Base-by-base conservation (phyloP, 768 basidiomycete genomes). In the Melanogaster broomeanus region DNA sequence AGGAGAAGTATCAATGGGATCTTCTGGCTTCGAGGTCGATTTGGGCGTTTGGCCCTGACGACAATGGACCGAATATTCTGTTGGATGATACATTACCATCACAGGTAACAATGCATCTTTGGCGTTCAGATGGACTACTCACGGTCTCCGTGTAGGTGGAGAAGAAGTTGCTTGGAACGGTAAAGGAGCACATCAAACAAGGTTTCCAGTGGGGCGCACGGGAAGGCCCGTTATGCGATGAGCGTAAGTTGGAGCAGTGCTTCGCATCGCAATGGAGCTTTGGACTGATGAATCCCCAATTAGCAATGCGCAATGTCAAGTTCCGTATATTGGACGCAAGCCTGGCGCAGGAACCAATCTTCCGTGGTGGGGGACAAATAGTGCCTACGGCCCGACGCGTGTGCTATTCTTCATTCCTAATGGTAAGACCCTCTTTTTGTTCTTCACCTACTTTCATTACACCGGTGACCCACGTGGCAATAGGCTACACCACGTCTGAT, bases 171-270 rank as follows among this genome's bases (percentile, higher is more conserved):
- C 74, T 99, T 45, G 83, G 80, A 31, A 87, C 88, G 6, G 92
- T 98, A 49, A 95, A 85, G 72, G 96, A 98, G 58, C 88, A 93
- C 56, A 87, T 99, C 63, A 98, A 93, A 74, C 97, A 99, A 72
- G 97, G 97, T 31, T 99, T 99, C 85, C 97, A 97, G 65, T 98
- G 97, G 97, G 97, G 93, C 44, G 87, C 96, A 42, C 82, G 97
- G 44, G 97, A 99, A 76, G 97, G 97, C 7, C 97, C 97, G 34
- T 67, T 99, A 35, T 98, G 97, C 64, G 97, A 99, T 65, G 97
- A 99, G 72, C 97, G 96, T 98, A 62, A 82, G 96, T 84, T 39
- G 21, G n/a, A 5, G 42, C 8, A 37, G 11, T 51, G 41, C 28
- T 49, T 16, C 43, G 13, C 9, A 24, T 52, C 21, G 7, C 4